These are phyloP conservation scores for Ustilago trichophora DNA, from an alignment of 1,284 basidiomycete genomes.

Conservation along the genomic window DNA sequence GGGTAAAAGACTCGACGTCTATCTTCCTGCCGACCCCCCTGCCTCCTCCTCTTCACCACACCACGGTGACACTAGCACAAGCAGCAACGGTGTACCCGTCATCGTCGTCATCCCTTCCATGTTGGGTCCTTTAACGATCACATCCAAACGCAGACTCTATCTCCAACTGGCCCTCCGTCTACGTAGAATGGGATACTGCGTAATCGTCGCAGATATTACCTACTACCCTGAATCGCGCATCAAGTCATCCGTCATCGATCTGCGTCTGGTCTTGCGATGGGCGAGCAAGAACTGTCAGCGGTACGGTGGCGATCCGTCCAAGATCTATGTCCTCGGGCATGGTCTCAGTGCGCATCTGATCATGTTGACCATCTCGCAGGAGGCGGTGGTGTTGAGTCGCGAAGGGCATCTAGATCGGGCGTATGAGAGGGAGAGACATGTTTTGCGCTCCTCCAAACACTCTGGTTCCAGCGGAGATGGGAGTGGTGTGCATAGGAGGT, in stretches of 20 bases:
- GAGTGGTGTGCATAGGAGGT: too few relatives aligned
- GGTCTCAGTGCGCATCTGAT: constrained; percentile 67
- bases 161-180: constrained; percentile 66
- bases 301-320: constrained; percentile 66
- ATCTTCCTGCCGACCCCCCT: constrained; percentile 48
- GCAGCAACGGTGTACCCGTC: constrained; percentile 56
- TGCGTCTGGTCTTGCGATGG: constrained; percentile 66
- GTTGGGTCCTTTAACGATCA: constrained; percentile 53
- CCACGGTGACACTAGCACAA: too few relatives aligned
- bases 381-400: constrained; percentile 65
- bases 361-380: constrained; percentile 66
- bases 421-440: constrained; percentile 33
- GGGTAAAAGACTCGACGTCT: constrained; percentile 61
- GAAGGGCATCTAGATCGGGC: constrained; percentile 44
- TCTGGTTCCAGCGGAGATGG: too few relatives aligned
- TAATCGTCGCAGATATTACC: constrained; percentile 67
- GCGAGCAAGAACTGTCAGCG: constrained; percentile 57
- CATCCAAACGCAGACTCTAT: constrained; percentile 52
- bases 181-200: constrained; percentile 65
- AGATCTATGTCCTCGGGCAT: constrained; percentile 67
- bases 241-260: constrained; percentile 62
- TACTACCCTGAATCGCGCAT: constrained; percentile 64
- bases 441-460: constrained; percentile 14
- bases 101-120: constrained; percentile 66
- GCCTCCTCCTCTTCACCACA: not conserved